Conservation (phyloP, 2,329 filamentous ascomycete genomes). For the Hypoxylon sp. region DNA sequence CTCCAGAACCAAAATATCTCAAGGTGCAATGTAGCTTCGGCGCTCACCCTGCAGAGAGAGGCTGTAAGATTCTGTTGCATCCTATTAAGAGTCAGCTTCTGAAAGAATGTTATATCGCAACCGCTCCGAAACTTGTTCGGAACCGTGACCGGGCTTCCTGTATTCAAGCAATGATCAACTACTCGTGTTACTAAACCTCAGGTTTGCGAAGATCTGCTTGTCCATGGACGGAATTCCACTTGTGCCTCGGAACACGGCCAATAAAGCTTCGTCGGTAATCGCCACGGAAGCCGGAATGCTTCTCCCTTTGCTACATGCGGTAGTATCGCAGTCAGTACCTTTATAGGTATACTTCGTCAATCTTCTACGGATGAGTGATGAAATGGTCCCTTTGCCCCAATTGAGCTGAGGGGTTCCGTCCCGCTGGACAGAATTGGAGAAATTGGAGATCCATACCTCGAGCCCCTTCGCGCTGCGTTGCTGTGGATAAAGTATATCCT, state of each 20-base stretch:
- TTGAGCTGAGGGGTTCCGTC: slow-evolving; percentile 39
- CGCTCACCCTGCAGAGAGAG: slow-evolving; percentile 19
- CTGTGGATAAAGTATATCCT: slow-evolving; percentile 31
- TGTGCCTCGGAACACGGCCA: slow-evolving; percentile 31
- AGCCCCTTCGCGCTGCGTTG: slow-evolving; percentile 3
- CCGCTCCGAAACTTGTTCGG: slow-evolving; percentile 34
- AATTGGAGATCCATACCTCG: slow-evolving; percentile 43
- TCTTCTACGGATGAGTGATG: slow-evolving; percentile 35
- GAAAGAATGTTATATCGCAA: slow-evolving; percentile 18
- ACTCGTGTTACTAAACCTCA: slow-evolving; percentile 22
- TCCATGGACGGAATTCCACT: slow-evolving; percentile 27
- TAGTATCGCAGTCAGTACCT: slow-evolving; percentile 35
- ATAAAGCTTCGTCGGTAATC: slow-evolving; percentile 28
- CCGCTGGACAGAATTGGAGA: slow-evolving; percentile 45
- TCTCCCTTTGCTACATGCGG: slow-evolving; percentile 37
- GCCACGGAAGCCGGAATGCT: slow-evolving; percentile 41
- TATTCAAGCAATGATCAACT: slow-evolving; percentile 44
- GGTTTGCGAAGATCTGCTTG: slow-evolving; percentile 34
- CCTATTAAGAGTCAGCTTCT: slow-evolving; percentile 10
- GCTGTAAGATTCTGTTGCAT: slow-evolving; percentile 1
- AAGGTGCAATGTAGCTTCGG: slow-evolving; percentile 24
- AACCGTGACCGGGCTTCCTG: slow-evolving; percentile 44
- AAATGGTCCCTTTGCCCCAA: slow-evolving; percentile 38
- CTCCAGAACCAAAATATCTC: slow-evolving; percentile 29
- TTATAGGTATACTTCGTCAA: slow-evolving; percentile 34